Evolutionary conservation across 306 rosid genomes (phyloP).

Genomic region (Quercus gilva): DNA sequence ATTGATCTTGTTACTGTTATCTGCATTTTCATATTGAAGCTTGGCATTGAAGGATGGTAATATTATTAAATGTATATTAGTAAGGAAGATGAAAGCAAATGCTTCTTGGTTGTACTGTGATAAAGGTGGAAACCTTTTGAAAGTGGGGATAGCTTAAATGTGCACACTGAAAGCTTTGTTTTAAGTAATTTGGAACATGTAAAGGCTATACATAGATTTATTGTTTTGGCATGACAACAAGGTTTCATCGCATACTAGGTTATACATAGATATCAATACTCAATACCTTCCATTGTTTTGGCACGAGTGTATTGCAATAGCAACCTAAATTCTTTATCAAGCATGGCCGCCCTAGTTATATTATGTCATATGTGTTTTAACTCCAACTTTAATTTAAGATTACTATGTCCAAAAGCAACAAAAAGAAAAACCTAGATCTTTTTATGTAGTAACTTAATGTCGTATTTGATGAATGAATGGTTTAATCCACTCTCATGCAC

Average conservation of each 20-base stretch:
- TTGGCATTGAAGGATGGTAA: background rate
- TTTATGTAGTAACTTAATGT: background rate
- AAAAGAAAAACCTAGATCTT: background rate
- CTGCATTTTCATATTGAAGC: background rate
- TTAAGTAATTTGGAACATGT: background rate
- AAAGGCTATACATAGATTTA: background rate
- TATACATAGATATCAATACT: background rate
- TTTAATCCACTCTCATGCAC: background rate
- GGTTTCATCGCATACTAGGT: background rate
- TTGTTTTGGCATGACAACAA: background rate
- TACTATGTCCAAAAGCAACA: background rate
- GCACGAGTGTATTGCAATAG: background rate
- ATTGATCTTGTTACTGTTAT: slow-evolving; percentile 15
- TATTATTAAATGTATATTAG: background rate
- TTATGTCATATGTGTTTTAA: background rate
- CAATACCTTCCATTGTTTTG: background rate
- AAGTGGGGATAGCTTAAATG: background rate
- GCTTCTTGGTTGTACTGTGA: background rate
- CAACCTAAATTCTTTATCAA: background rate
- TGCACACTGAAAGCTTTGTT: background rate
- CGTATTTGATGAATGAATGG: background rate
- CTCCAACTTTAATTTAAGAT: background rate
- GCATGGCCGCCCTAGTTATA: background rate
- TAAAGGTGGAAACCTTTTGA: background rate
- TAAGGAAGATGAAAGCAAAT: background rate